Base-by-base conservation (phyloP, 306 rosid genomes). In the Rosa chinensis region DNA sequence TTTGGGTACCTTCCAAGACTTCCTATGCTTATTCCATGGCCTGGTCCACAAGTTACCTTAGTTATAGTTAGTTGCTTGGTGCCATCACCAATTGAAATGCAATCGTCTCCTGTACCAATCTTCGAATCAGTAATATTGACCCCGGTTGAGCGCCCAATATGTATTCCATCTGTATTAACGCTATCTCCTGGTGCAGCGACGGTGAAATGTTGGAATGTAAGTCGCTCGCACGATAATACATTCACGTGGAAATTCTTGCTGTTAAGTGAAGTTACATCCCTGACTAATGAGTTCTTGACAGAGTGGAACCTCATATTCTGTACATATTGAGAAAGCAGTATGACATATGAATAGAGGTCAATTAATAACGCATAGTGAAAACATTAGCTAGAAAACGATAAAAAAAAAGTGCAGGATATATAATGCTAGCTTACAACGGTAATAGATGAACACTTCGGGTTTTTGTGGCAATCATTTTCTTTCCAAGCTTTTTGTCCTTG, bases 291-390 rank as follows among this genome's bases (percentile, higher is more conserved):
- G 66, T 61, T 23, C 39, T 61, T 61, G 17, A 61, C 18, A 25
- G 35, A 2, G 7, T 61, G 66, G 42, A 88, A 86, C 32, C 90
- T 84, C 5, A 88, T 35, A 21, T 78, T 90, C 90, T 88, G 80
- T 42, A 44, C 9, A n/a, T 10, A 47, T 55, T 20, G 17, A 53
- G 50, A 74, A 23, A 74, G 16, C 17, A 40, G 13, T 20, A 63
- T 1, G 10, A 12, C 1, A 63, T 32, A 63, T 32, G 2, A 32
- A 32, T 32, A 32, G 37, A 32, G 37, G 37, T 32, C 37, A 32
- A 32, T 32, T 32, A 32, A 2, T 32, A 32, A 2, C 37, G 37
- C 37, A 32, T 2, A 32, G 37, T 32, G 37, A 32, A 32, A 32
- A 32, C 37, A 32, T 32, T 32, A 32, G 37, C 37, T 32, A 32